Evolutionary conservation across 2,329 filamentous ascomycete species (phyloP).

Genomic region (Colletotrichum chlorophyti): DNA sequence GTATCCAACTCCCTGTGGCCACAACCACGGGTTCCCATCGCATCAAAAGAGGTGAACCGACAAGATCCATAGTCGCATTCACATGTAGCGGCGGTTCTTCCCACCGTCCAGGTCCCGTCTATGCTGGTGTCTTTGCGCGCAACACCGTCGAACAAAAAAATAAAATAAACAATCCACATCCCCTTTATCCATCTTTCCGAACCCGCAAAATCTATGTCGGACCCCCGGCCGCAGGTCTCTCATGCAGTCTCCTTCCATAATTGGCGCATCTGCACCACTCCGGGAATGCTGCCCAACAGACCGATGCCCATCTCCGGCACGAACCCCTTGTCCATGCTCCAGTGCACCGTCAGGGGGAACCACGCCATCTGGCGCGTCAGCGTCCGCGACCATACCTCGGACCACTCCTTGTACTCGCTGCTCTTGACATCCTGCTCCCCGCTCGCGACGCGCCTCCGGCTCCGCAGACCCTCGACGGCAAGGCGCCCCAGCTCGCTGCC

Average conservation of each 20-base stretch:
- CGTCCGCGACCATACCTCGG: conserved; percentile 66
- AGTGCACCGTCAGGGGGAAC: conserved; percentile 85
- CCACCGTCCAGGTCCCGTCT: background rate
- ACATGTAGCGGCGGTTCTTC: background rate
- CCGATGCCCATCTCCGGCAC: conserved; percentile 49
- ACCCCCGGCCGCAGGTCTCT: background rate
- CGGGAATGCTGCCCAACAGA: conserved; percentile 52
- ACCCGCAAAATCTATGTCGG: background rate
- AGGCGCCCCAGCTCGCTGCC: conserved; percentile 77
- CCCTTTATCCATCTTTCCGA: background rate
- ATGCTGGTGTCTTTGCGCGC: background rate
- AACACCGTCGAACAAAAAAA: too few species aligned
- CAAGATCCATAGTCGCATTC: too few species aligned
- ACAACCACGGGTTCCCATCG: too few species aligned
- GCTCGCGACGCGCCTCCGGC: conserved; percentile 33
- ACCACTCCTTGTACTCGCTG: conserved; percentile 53
- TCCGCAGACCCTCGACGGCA: conserved; percentile 50
- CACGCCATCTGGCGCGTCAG: conserved; percentile 76
- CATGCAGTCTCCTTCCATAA: conserved; percentile 49
- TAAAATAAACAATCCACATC: too few species aligned
- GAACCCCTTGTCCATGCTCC: conserved; percentile 72
- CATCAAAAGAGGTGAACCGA: too few species aligned
- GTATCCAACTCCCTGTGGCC: background rate
- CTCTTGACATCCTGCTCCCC: conserved; percentile 40
- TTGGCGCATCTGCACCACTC: conserved; percentile 51